phyloP scores from a whole-genome alignment of 305 asterid species.

The Rubia occidens region DNA sequence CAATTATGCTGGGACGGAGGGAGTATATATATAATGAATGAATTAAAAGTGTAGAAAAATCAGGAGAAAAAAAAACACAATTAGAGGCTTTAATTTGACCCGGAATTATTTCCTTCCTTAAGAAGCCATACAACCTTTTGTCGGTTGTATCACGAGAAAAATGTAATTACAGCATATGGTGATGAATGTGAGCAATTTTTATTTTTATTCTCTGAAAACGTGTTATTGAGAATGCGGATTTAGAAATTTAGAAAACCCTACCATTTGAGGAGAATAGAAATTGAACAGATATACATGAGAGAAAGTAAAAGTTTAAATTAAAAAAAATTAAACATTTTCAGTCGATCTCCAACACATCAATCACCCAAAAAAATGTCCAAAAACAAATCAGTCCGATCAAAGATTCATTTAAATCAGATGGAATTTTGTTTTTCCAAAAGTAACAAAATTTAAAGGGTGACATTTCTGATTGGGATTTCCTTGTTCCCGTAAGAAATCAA shows the following conservation, averaged over 20 bases:
- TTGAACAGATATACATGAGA: neutral
- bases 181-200: neutral
- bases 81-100: neutral
- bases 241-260: neutral
- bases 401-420: neutral
- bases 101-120: neutral
- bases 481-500: neutral
- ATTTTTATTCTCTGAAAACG: neutral
- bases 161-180: neutral
- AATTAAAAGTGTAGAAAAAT: neutral
- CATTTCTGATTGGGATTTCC: neutral
- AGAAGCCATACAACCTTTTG: neutral
- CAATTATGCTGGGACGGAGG: no score
- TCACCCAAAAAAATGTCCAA: conserved; percentile 12
- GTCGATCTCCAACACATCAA: conserved; percentile 1
- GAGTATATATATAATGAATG: no score
- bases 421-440: neutral
- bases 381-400: neutral
- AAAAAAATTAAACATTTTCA: conserved; percentile 3
- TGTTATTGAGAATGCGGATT: neutral
- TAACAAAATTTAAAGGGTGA: neutral
- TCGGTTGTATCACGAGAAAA: neutral
- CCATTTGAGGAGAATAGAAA: neutral
- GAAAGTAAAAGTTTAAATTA: neutral
- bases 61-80: neutral